Evolutionary conservation across 345 rosid genomes (phyloP), one percentile per base, ranked within the genome.

Genomic region (rapeseed (Brassica napus)): DNA sequence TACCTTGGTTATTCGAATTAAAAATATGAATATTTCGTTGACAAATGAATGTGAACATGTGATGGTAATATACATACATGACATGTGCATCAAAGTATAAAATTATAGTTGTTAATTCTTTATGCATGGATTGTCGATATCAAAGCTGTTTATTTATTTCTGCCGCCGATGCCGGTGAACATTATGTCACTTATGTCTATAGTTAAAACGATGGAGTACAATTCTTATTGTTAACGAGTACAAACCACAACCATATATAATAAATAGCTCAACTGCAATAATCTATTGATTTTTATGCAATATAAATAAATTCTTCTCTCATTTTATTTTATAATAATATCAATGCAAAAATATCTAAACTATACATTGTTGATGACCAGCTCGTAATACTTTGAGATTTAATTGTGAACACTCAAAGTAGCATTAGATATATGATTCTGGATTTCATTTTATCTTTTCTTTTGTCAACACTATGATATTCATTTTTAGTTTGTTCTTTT

Each of bases 21-120:
- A 15, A 24, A 64, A 55, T 3, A 16, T 31, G 65, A 68, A n/a
- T 68, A 66, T 23, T 31, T 61, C 32, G 78, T 59, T 79, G 82
- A 79, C 82, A 73, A 72, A 59, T 67, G 78, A 67, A 72, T 72
- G 69, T 79, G 77, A 79, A 67, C 82, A 68, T 73, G 8, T 68
- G 75, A 68, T 73, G 24, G 39, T 54, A 47, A 62, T 58, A 18
- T 68, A 68, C 34, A 24, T 26, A n/a, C 35, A 62, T 68, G 75
- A 80, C 79, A 80, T 79, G 74, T 79, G 71, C 79, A 79, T 73
- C 82, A 60, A 9, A 57, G 11, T 57, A 59, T 59, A 59, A 0
- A 47, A 47, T 14, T 47, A 16, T 23, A 59, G 0, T 59, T 10
- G 11, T 21, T 9, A 23, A 24, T 24, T 59, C 8, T 24, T 10